A percentile compares a stretch with the other conserved stretches of the same genome.
phyloP scores from a whole-genome alignment of 108 stramenopile species.

The Cylindrotheca closterium region DNA sequence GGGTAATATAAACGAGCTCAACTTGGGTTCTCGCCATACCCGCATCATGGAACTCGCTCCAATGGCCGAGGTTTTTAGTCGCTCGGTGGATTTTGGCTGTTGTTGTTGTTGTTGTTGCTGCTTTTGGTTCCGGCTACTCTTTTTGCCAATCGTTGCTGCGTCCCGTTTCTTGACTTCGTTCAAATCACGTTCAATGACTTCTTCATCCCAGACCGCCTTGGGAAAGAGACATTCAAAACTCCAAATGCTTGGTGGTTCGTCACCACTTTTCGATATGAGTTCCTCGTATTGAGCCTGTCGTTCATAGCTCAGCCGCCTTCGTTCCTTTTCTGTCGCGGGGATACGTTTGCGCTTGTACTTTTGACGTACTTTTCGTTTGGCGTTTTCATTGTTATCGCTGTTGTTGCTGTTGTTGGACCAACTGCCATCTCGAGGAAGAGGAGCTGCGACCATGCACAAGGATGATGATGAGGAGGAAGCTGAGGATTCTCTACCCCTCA shows the following conservation, averaged over 20 bases:
- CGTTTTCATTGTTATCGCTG: neutral
- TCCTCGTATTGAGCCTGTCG: slow-evolving; percentile 71
- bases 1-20: slow-evolving; percentile 10
- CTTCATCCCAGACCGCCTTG: slow-evolving; percentile 69
- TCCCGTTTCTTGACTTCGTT: slow-evolving; percentile 46
- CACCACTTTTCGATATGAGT: slow-evolving; percentile 46
- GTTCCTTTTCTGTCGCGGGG: slow-evolving; percentile 36
- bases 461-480: neutral
- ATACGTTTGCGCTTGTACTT: slow-evolving; percentile 40
- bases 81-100: neutral
- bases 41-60: slow-evolving; percentile 30
- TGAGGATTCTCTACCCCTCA: neutral
- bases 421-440: neutral
- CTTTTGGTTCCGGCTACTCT: slow-evolving; percentile 3
- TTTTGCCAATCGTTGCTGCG: neutral
- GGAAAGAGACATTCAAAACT: slow-evolving; percentile 83
- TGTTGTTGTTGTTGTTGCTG: neutral
- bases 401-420: neutral
- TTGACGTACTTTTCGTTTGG: slow-evolving; percentile 20
- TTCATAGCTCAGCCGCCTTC: slow-evolving; percentile 19
- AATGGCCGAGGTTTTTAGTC: slow-evolving; percentile 25
- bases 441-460: neutral
- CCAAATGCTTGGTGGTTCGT: slow-evolving; percentile 64
- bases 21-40: slow-evolving; percentile 21
- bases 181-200: slow-evolving; percentile 68